Conservation (phyloP, 805 yeast species). For the Yarrowia sp. region DNA sequence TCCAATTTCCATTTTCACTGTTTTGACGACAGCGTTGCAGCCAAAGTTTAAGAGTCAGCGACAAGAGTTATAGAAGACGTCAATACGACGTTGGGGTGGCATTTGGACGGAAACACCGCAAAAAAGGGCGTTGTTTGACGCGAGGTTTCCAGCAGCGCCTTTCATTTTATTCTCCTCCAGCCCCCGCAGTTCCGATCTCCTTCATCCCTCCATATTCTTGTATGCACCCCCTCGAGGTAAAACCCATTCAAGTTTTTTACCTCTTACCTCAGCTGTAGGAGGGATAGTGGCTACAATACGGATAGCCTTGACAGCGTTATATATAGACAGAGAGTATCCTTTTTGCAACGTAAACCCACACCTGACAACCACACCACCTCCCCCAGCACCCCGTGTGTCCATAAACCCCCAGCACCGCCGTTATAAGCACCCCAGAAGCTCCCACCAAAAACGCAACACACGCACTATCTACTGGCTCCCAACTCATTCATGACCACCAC, state of each 20-base stretch:
- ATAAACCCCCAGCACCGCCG: background rate
- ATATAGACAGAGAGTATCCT: slow-evolving; percentile 8
- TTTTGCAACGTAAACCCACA: background rate
- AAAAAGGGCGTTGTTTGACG: too few relatives aligned
- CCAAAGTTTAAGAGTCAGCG: background rate
- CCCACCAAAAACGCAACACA: background rate
- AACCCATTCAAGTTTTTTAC: slow-evolving; percentile 1
- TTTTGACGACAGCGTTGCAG: slow-evolving; percentile 13
- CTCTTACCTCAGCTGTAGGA: background rate
- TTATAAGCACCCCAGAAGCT: too few relatives aligned
- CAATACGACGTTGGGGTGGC: background rate
- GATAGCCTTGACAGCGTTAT: background rate
- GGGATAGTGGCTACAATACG: background rate
- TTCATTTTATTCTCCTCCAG: background rate
- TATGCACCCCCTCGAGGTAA: slow-evolving; percentile 8
- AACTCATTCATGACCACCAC: background rate
- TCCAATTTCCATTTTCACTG: background rate
- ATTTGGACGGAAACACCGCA: background rate
- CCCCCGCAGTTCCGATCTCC: background rate
- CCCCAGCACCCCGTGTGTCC: background rate
- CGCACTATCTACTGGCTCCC: slow-evolving; percentile 2
- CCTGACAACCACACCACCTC: background rate
- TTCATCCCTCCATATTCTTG: background rate
- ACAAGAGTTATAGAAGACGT: background rate
- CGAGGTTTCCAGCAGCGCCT: too few relatives aligned